A percentile compares a stretch with the other conserved stretches of the same genome.
Evolutionary conservation across 139 green algal species (phyloP).

Genomic region (Coelastrella sp.): DNA sequence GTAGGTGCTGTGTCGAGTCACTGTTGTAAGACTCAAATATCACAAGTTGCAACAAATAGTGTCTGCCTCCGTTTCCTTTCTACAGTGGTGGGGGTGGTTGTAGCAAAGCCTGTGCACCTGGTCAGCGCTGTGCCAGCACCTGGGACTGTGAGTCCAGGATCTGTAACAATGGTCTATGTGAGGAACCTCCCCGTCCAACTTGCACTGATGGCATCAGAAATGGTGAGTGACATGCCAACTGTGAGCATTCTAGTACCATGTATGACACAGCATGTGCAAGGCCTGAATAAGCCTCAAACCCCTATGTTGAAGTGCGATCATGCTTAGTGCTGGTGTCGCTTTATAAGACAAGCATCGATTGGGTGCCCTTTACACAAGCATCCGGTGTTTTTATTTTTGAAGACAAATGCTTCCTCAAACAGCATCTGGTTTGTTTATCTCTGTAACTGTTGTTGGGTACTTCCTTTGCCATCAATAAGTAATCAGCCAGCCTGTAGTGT

Average conservation of each 20-base stretch:
- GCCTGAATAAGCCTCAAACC: no score
- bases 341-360: no score
- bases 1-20: background rate
- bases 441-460: no score
- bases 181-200: background rate
- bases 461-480: no score
- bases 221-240: background rate
- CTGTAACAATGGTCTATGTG: constrained; percentile 5
- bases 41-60: background rate
- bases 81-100: constrained; percentile 24
- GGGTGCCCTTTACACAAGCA: no score
- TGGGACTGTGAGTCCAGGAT: background rate
- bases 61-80: background rate
- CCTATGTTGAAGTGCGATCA: no score
- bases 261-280: no score
- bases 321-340: no score
- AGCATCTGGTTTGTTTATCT: no score
- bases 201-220: constrained; percentile 28
- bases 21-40: background rate
- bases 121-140: background rate
- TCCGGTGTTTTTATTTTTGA: no score
- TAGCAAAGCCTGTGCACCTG: background rate
- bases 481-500: no score
- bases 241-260: background rate
- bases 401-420: no score